Conservation (phyloP, 805 yeast genomes). For the Suhomyces sp. region DNA sequence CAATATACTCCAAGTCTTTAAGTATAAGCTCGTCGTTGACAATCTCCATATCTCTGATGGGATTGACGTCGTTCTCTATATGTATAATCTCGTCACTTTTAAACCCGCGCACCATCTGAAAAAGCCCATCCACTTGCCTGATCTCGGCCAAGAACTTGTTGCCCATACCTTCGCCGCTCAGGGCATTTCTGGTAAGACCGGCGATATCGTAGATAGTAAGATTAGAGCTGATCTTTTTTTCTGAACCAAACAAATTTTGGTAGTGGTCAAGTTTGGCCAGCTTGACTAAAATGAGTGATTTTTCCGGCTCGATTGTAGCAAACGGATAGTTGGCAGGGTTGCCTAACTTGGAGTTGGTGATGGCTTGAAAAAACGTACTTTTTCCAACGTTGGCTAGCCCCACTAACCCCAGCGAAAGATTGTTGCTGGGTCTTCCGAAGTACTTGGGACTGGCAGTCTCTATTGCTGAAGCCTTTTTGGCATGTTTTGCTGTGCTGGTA, state of each 20-base stretch:
- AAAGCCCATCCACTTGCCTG: slow-evolving; percentile 68
- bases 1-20: slow-evolving; percentile 63
- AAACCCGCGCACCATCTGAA: slow-evolving; percentile 66
- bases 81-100: slow-evolving; percentile 64
- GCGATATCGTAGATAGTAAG: slow-evolving; percentile 62
- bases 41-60: slow-evolving; percentile 59
- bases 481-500: background rate
- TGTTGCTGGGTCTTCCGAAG: slow-evolving; percentile 37
- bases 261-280: slow-evolving; percentile 45
- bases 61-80: slow-evolving; percentile 57
- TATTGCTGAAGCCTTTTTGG: slow-evolving; percentile 3
- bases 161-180: slow-evolving; percentile 70
- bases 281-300: slow-evolving; percentile 26
- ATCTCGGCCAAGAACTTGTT: slow-evolving; percentile 68
- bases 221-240: slow-evolving; percentile 50
- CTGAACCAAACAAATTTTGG: slow-evolving; percentile 46
- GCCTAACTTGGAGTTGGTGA: slow-evolving; percentile 57
- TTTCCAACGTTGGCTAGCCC: slow-evolving; percentile 62
- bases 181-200: slow-evolving; percentile 56
- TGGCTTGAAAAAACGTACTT: slow-evolving; percentile 48
- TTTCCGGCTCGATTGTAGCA: slow-evolving; percentile 75
- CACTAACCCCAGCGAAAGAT: slow-evolving; percentile 42
- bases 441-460: slow-evolving; percentile 6
- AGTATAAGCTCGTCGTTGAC: slow-evolving; percentile 60
- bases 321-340: slow-evolving; percentile 59